A percentile compares a stretch with the other conserved stretches of the same genome.
phyloP scores from a whole-genome alignment of 257 asterid genomes.

The Cynanchum wilfordii region DNA sequence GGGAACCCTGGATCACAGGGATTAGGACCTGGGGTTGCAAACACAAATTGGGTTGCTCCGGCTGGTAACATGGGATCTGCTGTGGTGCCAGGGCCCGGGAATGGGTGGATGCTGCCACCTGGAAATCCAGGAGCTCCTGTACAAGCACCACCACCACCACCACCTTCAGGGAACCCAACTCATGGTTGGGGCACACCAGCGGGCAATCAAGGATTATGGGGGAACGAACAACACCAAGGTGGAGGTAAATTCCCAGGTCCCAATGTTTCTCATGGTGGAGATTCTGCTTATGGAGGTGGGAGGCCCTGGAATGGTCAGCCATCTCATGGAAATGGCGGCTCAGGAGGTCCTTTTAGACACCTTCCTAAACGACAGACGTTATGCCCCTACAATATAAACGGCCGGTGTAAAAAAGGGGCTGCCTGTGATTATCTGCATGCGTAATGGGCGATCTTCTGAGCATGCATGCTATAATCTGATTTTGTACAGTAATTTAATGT shows the following conservation, averaged over 20 bases:
- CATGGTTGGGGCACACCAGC: conserved; percentile 54
- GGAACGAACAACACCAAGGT: conserved; percentile 37
- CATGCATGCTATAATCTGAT: conserved; percentile 16
- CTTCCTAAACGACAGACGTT: conserved; percentile 26
- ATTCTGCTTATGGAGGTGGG: conserved; percentile 14
- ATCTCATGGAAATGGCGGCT: conserved; percentile 47
- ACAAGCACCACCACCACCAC: conserved; percentile 34
- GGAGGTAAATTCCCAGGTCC: conserved; percentile 54
- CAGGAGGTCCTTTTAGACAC: conserved; percentile 22
- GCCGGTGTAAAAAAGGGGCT: conserved; percentile 74
- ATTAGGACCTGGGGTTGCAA: conserved; percentile 22
- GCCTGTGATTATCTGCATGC: conserved; percentile 63
- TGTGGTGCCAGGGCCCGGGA: conserved; percentile 28
- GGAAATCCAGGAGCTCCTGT: conserved; percentile 38
- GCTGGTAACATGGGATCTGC: conserved; percentile 38
- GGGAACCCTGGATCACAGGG: conserved; percentile 45
- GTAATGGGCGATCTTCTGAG: conserved; percentile 11
- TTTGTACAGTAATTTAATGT: conserved; percentile 29
- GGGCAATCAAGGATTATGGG: conserved; percentile 51
- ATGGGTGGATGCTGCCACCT: conserved; percentile 28
- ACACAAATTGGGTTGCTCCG: conserved; percentile 46
- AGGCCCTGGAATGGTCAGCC: conserved; percentile 61
- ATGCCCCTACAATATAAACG: conserved; percentile 61
- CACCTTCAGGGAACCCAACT: conserved; percentile 37
- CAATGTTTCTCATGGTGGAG: conserved; percentile 26